These are phyloP conservation scores for Clarkia xantiana DNA, from an alignment of 345 rosid species.

Conservation along the genomic window DNA sequence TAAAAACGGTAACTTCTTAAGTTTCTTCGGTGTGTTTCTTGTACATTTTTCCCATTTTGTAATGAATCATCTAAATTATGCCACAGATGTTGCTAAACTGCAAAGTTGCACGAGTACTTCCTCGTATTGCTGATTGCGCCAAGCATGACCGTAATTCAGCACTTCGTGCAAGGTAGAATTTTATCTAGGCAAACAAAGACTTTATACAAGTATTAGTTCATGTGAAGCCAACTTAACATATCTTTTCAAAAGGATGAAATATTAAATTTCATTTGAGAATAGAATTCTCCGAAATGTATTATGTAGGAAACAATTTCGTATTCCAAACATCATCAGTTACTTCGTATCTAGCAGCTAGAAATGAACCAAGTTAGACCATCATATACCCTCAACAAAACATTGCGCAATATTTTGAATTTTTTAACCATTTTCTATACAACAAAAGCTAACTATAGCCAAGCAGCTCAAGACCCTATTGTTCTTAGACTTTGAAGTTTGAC, in stretches of 20 bases:
- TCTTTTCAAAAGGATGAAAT: too few relatives aligned
- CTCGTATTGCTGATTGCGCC: conserved; percentile 80
- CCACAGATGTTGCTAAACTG: conserved; percentile 88
- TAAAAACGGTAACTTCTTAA: conserved; percentile 57
- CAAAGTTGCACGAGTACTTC: conserved; percentile 86
- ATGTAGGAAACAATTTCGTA: too few relatives aligned
- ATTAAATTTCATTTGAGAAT: too few relatives aligned
- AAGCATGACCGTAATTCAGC: conserved; percentile 82
- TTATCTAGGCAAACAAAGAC: conserved; percentile 6
- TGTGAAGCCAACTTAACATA: too few relatives aligned
- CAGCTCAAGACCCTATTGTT: neutral
- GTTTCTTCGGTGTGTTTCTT: conserved; percentile 1
- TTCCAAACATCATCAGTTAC: too few relatives aligned
- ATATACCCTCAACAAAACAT: neutral
- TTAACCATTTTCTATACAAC: neutral
- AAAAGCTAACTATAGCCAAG: neutral
- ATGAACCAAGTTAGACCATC: too few relatives aligned
- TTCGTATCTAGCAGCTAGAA: too few relatives aligned
- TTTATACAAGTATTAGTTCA: neutral
- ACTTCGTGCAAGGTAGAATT: conserved; percentile 81
- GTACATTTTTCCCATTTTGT: neutral
- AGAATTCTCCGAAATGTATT: too few relatives aligned
- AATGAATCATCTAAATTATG: conserved; percentile 16
- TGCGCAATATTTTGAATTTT: neutral
- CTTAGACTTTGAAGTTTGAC: neutral